Base-by-base conservation (phyloP, 2,329 filamentous ascomycete genomes). In the Neonectria coccinea region DNA sequence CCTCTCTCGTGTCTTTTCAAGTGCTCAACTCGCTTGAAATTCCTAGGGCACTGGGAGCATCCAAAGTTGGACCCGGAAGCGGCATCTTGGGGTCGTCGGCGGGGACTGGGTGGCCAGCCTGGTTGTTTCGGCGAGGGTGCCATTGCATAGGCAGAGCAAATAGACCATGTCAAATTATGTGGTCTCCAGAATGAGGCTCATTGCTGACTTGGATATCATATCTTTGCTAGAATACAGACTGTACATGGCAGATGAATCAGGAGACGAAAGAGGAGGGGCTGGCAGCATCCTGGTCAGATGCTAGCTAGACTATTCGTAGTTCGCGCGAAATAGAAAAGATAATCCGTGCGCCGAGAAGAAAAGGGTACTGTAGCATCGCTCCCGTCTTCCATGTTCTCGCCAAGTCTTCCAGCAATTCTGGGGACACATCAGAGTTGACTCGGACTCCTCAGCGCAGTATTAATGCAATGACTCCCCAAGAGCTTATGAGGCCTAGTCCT, bases 21-120 rank as follows among this genome's bases (percentile, higher is more conserved):
- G 11, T 65, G 62, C 47, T 65, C 62, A 14, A 54, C 29, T 25
- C 62, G 62, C 45, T 56, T 62, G 58, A 65, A 65, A 9, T 36
- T 59, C 31, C 56, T 25, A 22, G 45, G 31, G 14, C 47, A 59
- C 25, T 44, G 56, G 31, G 31, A 31, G 45, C 47, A 59, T 20
- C 18, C 27, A 14, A 51, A 51, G 29, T 27, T 36, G 48, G 48
- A 20, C 9, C 29, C 31, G 12, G 48, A 10, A 18, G 27, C 29
- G 29, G 29, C 29, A 31, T 20, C 48, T 33, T 51, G 29, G 29
- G 29, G 11, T 27, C 20, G 48, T n/a, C 10, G 47, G 29, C 10
- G 27, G 12, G 33, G 9, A 51, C 18, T 51, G 3, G 48, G 10
- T 11, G 29, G 29, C 29, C 29, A 51, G 27, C 27, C 48, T 33